Conservation (phyloP, 805 yeast genomes). For the Nakazawaea holstii region DNA sequence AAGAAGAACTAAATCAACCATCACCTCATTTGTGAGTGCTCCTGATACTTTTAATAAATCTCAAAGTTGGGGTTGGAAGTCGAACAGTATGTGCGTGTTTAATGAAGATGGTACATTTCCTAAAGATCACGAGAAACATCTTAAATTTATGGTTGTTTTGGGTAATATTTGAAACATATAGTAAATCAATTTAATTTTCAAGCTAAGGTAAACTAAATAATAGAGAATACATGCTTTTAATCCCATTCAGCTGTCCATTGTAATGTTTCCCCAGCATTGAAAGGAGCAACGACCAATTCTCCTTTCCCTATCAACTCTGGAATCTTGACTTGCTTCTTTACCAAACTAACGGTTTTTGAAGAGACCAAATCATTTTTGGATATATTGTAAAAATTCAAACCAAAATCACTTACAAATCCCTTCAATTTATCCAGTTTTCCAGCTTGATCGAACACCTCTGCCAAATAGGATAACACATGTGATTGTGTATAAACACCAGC, state of each 20-base stretch:
- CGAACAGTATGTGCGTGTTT: slow-evolving; percentile 47
- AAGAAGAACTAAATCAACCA: slow-evolving; percentile 34
- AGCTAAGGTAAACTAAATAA: neutral
- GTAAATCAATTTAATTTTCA: too few relatives aligned
- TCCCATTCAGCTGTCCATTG: slow-evolving; percentile 76
- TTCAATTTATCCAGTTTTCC: slow-evolving; percentile 62
- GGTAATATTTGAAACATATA: slow-evolving; percentile 40
- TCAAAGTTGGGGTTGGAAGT: slow-evolving; percentile 62
- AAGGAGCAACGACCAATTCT: slow-evolving; percentile 67
- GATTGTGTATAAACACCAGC: slow-evolving; percentile 98
- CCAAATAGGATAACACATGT: slow-evolving; percentile 74
- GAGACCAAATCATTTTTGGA: slow-evolving; percentile 35
- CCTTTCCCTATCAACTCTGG: slow-evolving; percentile 53
- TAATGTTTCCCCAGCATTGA: slow-evolving; percentile 73
- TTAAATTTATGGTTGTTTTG: slow-evolving; percentile 44
- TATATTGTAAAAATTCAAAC: slow-evolving; percentile 66
- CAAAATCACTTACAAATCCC: slow-evolving; percentile 72
- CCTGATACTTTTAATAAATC: slow-evolving; percentile 47
- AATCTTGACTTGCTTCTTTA: slow-evolving; percentile 45
- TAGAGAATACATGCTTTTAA: neutral
- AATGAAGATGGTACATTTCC: slow-evolving; percentile 42
- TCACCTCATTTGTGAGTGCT: slow-evolving; percentile 50
- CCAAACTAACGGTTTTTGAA: slow-evolving; percentile 47
- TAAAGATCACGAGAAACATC: slow-evolving; percentile 35
- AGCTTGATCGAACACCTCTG: slow-evolving; percentile 72